These are phyloP conservation scores for Quercus berberidifolia DNA, from an alignment of 306 rosid species.

Conservation along the genomic window DNA sequence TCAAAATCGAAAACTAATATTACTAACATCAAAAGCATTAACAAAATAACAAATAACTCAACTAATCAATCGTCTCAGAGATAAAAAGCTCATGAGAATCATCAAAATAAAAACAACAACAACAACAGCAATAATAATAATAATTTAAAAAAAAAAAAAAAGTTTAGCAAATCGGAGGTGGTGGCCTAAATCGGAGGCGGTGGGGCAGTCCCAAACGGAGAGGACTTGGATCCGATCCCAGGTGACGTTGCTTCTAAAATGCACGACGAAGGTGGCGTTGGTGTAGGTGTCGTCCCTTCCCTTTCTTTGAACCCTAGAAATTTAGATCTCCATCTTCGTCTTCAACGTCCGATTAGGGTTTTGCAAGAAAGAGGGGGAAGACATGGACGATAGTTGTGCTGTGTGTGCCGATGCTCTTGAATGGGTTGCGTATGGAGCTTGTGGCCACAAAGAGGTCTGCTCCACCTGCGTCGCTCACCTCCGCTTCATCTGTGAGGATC, in stretches of 20 bases:
- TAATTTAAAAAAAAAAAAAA: too few species aligned
- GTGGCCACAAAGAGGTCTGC: conserved; percentile 37
- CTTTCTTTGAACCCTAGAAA: background rate
- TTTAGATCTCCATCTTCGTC: background rate
- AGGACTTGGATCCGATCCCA: conserved; percentile 74
- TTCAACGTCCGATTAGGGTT: background rate
- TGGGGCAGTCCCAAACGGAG: conserved; percentile 70
- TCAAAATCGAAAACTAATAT: background rate
- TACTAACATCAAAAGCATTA: background rate
- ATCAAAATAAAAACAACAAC: background rate
- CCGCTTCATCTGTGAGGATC: conserved; percentile 30
- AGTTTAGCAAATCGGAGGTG: too few species aligned
- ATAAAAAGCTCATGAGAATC: background rate
- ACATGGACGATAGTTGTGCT: conserved; percentile 34
- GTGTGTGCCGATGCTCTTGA: conserved; percentile 29
- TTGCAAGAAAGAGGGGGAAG: too few species aligned
- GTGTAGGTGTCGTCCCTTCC: conserved; percentile 39
- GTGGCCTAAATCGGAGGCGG: conserved; percentile 68
- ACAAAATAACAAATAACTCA: background rate
- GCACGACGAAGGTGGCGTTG: conserved; percentile 49
- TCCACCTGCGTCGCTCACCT: conserved; percentile 34
- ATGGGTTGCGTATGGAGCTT: conserved; percentile 33
- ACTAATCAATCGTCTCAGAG: background rate
- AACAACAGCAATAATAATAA: too few species aligned
- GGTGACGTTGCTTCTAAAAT: conserved; percentile 42